Base-by-base conservation (phyloP, 2,329 filamentous ascomycete genomes). In the Pseudogymnoascus sp. region DNA sequence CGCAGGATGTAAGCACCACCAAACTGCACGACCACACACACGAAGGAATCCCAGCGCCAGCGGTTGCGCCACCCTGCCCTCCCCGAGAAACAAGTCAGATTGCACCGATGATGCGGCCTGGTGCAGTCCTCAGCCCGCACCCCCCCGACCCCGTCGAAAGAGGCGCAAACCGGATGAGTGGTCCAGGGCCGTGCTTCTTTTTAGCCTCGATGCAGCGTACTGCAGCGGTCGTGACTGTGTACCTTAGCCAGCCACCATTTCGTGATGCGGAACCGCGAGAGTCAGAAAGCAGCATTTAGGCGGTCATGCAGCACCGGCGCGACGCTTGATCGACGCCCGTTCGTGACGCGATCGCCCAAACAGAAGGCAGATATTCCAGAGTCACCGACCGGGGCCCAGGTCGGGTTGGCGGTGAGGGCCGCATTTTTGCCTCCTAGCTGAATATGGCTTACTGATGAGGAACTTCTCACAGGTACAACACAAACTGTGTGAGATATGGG, bases 71-170 rank as follows among this genome's bases (percentile, higher is more conserved):
- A 53, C 47, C 47, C 47, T 31, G 47, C 26, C 47, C 47, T 53
- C 47, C n/a, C 47, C 47, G 47, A 53, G 47, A 53, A 53, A 53
- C 26, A 53, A 53, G 47, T 53, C 47, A 31, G 47, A 53, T 53
- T 53, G 47, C 47, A 53, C 26, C 47, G 47, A 53, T 53, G 47
- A 53, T 53, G 47, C 47, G 26, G 47, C 47, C 26, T 53, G 47
- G 47, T 53, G 47, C 47, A 31, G 47, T 53, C 47, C 26, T 53
- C 47, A 53, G 47, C 47, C 47, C 26, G 47, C 10, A 7, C 8
- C n/a, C 24, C 24, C 26, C 47, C 24, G 24, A 26, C 24, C 24
- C 24, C 5, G 26, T 53, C 26, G 26, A 53, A 53, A 53, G 47
- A 53, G 47, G 47, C 47, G 47, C 47, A 53, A 53, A 53, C 26